Evolutionary conservation across 2,329 filamentous ascomycete genomes (phyloP).

Genomic region (Diaporthe ilicicola): DNA sequence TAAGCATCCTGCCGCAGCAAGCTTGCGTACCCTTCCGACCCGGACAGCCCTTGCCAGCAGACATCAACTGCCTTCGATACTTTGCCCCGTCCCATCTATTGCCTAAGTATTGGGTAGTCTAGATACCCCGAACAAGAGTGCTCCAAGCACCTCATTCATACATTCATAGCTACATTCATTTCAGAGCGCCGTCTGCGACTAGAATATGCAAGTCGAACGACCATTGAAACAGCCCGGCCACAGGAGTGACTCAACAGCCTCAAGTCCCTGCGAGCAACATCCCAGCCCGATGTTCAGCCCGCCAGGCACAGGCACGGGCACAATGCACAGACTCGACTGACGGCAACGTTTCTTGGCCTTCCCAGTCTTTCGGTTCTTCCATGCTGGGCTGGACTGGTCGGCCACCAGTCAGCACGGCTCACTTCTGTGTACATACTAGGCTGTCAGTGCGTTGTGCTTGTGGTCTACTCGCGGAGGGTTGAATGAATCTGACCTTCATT

Average conservation of each 20-base stretch:
- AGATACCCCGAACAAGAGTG: too few relatives aligned
- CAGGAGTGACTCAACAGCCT: conserved; percentile 5
- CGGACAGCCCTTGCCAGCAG: conserved; percentile 8
- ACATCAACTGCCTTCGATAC: not conserved
- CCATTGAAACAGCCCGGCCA: conserved; percentile 18
- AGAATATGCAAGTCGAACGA: not conserved
- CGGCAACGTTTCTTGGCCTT: conserved; percentile 17
- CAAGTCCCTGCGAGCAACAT: conserved; percentile 25
- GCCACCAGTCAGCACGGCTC: conserved; percentile 1
- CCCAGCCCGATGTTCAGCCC: conserved; percentile 12
- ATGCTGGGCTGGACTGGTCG: not conserved
- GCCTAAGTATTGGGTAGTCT: not conserved
- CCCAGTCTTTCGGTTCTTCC: conserved; percentile 3
- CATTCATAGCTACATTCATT: too few relatives aligned
- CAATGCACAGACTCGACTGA: conserved; percentile 22
- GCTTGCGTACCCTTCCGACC: not conserved
- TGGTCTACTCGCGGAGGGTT: not conserved
- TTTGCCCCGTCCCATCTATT: not conserved
- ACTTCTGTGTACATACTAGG: not conserved
- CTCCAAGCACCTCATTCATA: not conserved
- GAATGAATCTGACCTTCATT: conserved; percentile 6
- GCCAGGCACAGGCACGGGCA: conserved; percentile 7
- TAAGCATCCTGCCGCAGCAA: not conserved
- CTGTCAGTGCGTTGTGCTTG: not conserved
- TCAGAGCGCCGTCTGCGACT: not conserved